Base-by-base conservation (phyloP, 2,329 filamentous ascomycete species). In the Colletotrichum sp. region DNA sequence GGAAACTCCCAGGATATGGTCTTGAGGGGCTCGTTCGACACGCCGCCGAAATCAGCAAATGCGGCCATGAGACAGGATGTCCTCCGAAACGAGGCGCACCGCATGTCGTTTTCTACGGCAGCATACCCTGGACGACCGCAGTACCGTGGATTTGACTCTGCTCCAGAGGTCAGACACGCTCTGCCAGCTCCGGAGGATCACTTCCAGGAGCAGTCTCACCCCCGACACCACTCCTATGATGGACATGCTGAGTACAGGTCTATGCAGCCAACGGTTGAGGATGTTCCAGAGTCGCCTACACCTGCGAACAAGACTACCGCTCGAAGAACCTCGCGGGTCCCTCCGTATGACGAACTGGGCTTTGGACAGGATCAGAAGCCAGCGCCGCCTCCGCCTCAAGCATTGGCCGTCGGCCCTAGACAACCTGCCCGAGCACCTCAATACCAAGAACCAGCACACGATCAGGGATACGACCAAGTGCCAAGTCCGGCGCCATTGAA, bases 201-300 rank as follows among this genome's bases (percentile, higher is more conserved):
- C 3, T 65, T 67, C 10, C 79, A 82, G 36, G 82, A 85, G 69
- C 80, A 84, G 2, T 79, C 85, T 2, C 82, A 84, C 2, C 84
- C 86, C 3, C 86, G 87, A 55, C 88, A 91, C 69, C 85, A 88
- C 70, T 89, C 90, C 1, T 90, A 90, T 72, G 90, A 92, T 76
- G 80, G 83, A 32, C 89, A 88, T 69, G 79, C 82, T 48, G 87
- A 87, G 55, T 84, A 86, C 79, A 86, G 87, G 74, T 87, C 88
- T 1, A 89, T 92, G 90, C 92, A 92, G 79, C 91, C 90, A 4
- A 93, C 89, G 8, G 91, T 92, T 8, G 92, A 94, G 80, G 92
- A 94, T 77, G 91, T 89, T 8, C 91, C 92, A 6, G 91, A 92
- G 65, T 89, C 90, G 2, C 85, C 87, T 2, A 80, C 81, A 4